Percentiles rank a stretch among this genome's conserved stretches.
phyloP scores from a whole-genome alignment of 2,329 filamentous ascomycete genomes.

The Tolypocladium amazonense region DNA sequence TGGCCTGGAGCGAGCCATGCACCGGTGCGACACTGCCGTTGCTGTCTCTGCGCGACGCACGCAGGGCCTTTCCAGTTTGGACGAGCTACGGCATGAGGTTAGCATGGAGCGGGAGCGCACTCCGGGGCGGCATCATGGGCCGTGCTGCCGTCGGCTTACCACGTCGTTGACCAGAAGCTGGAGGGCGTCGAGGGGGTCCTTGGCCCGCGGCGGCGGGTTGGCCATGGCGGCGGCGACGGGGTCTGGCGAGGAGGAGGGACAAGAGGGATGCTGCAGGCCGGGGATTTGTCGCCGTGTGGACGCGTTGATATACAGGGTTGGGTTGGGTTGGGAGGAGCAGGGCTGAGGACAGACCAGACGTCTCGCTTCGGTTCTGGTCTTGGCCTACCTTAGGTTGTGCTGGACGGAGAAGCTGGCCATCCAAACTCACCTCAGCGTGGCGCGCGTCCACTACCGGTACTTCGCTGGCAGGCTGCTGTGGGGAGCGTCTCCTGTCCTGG shows the following conservation, averaged over 20 bases:
- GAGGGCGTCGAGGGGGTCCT: slow-evolving; percentile 35
- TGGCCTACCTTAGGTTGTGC: neutral
- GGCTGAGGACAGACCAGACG: neutral
- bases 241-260: neutral
- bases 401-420: neutral
- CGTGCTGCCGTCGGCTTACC: slow-evolving; percentile 26
- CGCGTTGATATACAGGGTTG: neutral
- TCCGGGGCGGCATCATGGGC: too few species aligned
- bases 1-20: slow-evolving; percentile 24
- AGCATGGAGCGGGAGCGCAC: neutral
- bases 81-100: slow-evolving; percentile 33
- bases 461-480: neutral
- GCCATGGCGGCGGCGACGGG: slow-evolving; percentile 14
- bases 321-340: neutral
- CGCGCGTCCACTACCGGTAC: neutral
- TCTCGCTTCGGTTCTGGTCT: neutral
- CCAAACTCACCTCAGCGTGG: neutral
- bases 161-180: slow-evolving; percentile 44
- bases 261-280: neutral
- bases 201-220: slow-evolving; percentile 14
- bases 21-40: slow-evolving; percentile 24
- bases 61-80: slow-evolving; percentile 47
- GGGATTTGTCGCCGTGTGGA: neutral
- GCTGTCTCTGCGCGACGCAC: slow-evolving; percentile 34
- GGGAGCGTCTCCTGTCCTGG: neutral